phyloP scores from a whole-genome alignment of 176 grass and related monocot species.

The Phyllostachys edulis region DNA sequence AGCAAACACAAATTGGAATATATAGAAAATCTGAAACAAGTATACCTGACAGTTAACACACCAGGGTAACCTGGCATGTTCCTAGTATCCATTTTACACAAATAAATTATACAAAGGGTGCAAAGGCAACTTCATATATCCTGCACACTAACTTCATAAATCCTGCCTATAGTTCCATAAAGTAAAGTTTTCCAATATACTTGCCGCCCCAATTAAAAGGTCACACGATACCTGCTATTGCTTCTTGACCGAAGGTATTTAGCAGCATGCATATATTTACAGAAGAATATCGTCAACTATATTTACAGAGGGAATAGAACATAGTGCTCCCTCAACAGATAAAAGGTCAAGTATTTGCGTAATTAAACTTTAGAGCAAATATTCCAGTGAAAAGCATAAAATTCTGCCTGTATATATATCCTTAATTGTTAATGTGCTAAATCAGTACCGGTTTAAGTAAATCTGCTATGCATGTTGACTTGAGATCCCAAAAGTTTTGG shows the following conservation, averaged over 20 bases:
- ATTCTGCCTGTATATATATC: neutral
- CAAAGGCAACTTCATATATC: neutral
- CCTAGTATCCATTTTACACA: neutral
- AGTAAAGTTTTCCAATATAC: neutral
- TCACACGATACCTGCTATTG: neutral
- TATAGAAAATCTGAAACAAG: neutral
- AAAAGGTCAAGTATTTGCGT: neutral
- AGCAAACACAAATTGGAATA: neutral
- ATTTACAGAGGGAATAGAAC: neutral
- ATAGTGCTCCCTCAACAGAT: neutral
- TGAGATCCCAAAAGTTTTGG: neutral
- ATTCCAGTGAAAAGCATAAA: slow-evolving; percentile 13
- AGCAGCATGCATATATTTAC: neutral
- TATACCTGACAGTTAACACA: neutral
- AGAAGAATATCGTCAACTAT: neutral
- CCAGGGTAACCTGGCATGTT: neutral
- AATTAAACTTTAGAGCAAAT: neutral
- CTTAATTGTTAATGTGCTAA: neutral
- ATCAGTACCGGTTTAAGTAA: neutral
- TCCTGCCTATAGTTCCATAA: too few species aligned
- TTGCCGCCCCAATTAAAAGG: neutral
- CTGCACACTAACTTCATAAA: too few species aligned
- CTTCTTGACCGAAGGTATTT: neutral
- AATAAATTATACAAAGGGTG: neutral
- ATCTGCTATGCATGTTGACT: neutral